Evolutionary conservation across 2,329 filamentous ascomycete species (phyloP), one percentile per base, ranked within the genome.

Genomic region (Cytospora schulzeri): DNA sequence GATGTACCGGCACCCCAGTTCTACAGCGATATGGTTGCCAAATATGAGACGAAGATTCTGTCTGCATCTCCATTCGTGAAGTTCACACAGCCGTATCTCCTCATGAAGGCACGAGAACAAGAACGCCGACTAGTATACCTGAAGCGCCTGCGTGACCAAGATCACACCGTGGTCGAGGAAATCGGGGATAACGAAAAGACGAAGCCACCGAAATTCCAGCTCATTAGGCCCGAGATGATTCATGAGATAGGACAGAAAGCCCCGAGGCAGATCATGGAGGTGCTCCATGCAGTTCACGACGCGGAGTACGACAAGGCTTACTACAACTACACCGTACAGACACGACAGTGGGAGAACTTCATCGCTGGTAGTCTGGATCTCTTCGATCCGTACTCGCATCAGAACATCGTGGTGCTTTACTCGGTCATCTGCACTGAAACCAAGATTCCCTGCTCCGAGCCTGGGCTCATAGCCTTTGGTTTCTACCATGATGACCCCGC

Each of bases 41-140:
- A 96, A 71, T 93, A 96, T 72, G 88, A 96, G 72, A 97, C 93
- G 7, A 96, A 94, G 73, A 90, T 99, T 53, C 80, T 99, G 7
- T 99, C 96, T 1, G 92, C 93, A 1, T 99, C 95, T 0, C 95
- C 95, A 0, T 98, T 97, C 73, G 95, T 99, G 69, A 94, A 92
- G 72, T 99, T 98, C 73, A 90, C 91, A 68, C 92, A 95, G 73
- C 95, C 95, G 0, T 96, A 98, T 76, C 85, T 98, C 28, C 83
- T 99, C 45, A 96, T 95, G 83, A 92, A 91, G 72, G 91, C 95
- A 51, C 88, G 95, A 57, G 93, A 97, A 74, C 91, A 97, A 73
- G 95, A 99, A 76, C 85, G 91, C 60, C 88, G 91, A 62, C 81
- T 99, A 6, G 85, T 90, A 1, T 92, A 96, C 73, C 83, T 97